Percentiles rank a stretch among this genome's conserved stretches.
Evolutionary conservation across 2,329 filamentous ascomycete species (phyloP).

Genomic region (Aspergillus amoenus): DNA sequence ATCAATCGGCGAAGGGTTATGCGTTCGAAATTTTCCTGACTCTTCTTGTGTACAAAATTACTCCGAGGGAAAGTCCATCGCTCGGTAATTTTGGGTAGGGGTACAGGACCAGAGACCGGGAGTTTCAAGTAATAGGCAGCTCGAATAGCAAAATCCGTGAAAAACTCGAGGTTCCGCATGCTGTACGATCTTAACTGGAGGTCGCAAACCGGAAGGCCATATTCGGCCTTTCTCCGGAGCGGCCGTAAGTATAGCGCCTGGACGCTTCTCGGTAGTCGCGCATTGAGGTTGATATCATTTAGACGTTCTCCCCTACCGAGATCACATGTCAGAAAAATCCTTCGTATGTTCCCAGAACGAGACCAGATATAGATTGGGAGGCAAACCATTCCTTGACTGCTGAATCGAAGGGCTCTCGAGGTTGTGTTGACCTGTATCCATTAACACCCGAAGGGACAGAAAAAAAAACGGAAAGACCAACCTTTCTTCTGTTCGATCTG

Average conservation of each 20-base stretch:
- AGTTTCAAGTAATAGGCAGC: slow-evolving; percentile 92
- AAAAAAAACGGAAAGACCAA: neutral
- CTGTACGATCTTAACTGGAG: slow-evolving; percentile 91
- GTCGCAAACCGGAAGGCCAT: slow-evolving; percentile 82
- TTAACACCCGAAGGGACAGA: neutral
- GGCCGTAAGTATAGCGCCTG: slow-evolving; percentile 85
- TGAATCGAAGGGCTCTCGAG: neutral
- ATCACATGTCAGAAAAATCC: slow-evolving; percentile 1
- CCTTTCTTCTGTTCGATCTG: neutral
- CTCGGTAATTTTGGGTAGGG: slow-evolving; percentile 81
- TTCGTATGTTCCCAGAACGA: neutral
- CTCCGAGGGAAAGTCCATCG: slow-evolving; percentile 89
- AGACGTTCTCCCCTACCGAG: slow-evolving; percentile 38
- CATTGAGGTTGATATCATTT: slow-evolving; percentile 31
- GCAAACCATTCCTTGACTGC: slow-evolving; percentile 2
- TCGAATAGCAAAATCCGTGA: slow-evolving; percentile 88
- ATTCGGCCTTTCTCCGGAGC: slow-evolving; percentile 69
- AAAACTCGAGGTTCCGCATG: slow-evolving; percentile 87
- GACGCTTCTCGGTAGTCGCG: slow-evolving; percentile 72
- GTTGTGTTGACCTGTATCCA: neutral
- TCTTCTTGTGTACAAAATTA: slow-evolving; percentile 96
- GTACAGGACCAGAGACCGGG: slow-evolving; percentile 79
- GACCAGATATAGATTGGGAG: neutral
- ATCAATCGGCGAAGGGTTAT: slow-evolving; percentile 83
- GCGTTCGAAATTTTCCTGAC: slow-evolving; percentile 95